phyloP scores from a whole-genome alignment of 352 stramenopile species.

The Phytophthora chlamydospora region DNA sequence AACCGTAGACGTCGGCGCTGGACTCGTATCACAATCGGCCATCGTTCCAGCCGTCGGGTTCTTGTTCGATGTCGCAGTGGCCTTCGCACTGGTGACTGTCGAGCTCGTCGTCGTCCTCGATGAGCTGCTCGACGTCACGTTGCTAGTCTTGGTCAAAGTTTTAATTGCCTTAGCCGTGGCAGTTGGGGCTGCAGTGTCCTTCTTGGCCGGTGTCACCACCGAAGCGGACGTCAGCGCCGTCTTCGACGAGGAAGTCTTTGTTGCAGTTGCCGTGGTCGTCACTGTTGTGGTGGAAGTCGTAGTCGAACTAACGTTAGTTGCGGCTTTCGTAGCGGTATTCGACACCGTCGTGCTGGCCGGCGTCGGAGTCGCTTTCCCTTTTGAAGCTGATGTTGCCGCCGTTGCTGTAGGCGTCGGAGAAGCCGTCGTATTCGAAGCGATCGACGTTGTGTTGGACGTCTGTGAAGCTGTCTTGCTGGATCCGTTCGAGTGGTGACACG shows the following conservation, averaged over 20 bases:
- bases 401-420: not conserved
- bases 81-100: conserved; percentile 8
- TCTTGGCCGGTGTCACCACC: conserved; percentile 16
- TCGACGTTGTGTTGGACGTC: not conserved
- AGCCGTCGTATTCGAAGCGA: conserved; percentile 3
- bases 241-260: conserved; percentile 1
- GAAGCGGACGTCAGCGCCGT: conserved; percentile 17
- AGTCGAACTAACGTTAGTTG: too few relatives aligned
- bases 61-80: conserved; percentile 5
- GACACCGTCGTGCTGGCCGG: not conserved
- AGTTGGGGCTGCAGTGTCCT: not conserved
- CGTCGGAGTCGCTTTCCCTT: not conserved
- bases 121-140: conserved; percentile 17
- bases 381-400: conserved; percentile 1
- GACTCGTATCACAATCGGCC: not conserved
- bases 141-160: conserved; percentile 1
- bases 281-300: conserved; percentile 6
- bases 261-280: conserved; percentile 1
- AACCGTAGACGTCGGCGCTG: conserved; percentile 7
- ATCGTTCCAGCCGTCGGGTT: not conserved
- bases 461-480: conserved; percentile 1
- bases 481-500: conserved; percentile 2
- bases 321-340: not conserved
- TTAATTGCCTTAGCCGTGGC: conserved; percentile 2
- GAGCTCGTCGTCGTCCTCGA: conserved; percentile 12